A percentile compares a stretch with the other conserved stretches of the same genome.
Conservation (phyloP, 768 basidiomycete species). For the Candolleomyces eurysporus region DNA sequence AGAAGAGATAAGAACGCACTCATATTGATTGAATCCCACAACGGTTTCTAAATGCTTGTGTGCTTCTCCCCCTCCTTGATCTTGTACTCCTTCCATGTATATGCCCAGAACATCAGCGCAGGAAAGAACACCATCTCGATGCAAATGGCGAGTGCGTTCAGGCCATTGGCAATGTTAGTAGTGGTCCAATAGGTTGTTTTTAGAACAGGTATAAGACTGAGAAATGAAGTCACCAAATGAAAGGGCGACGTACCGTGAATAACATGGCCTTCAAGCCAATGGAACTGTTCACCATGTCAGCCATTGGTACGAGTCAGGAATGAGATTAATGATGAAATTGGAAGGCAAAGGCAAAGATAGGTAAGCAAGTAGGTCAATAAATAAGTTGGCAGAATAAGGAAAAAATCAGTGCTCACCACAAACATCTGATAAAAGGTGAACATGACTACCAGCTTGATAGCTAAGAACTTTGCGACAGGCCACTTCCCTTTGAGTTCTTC, state of each 20-base stretch:
- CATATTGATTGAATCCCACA: constrained; percentile 67
- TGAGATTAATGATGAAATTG: too few species aligned
- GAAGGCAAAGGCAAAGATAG: too few species aligned
- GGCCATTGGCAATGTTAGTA: constrained; percentile 81
- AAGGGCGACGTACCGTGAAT: constrained; percentile 51
- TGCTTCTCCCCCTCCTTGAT: constrained; percentile 28
- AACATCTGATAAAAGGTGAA: constrained; percentile 88
- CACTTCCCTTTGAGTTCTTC: constrained; percentile 75
- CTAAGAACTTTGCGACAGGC: constrained; percentile 82
- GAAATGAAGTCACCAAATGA: background rate
- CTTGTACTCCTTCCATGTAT: background rate
- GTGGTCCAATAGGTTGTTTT: constrained; percentile 82
- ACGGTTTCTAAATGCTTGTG: constrained; percentile 64
- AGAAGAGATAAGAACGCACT: background rate
- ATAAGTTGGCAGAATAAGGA: background rate
- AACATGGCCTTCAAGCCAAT: constrained; percentile 60
- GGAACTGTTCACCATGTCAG: constrained; percentile 45
- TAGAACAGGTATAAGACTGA: constrained; percentile 12
- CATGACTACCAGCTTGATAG: constrained; percentile 86
- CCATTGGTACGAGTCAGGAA: too few species aligned
- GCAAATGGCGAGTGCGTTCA: constrained; percentile 79
- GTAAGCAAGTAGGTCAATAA: background rate
- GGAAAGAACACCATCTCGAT: constrained; percentile 58
- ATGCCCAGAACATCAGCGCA: background rate
- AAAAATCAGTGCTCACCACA: constrained; percentile 42